Base-by-base conservation (phyloP, 148 eudicot species). In the Salicornia ramosissima region DNA sequence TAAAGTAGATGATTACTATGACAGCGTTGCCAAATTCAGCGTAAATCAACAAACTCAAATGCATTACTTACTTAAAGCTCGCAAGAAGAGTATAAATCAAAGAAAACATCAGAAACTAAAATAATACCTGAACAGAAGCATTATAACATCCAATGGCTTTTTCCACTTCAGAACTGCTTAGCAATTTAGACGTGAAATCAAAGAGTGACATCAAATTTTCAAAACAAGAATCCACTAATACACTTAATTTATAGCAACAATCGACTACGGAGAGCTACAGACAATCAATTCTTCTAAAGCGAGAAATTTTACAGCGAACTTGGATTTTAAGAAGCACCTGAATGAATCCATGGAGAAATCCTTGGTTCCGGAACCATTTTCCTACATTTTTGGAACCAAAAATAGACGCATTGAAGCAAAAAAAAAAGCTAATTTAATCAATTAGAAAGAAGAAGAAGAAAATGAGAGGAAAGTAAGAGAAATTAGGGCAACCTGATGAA, bases 71-170 rank as follows among this genome's bases (percentile, higher is more conserved):
- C 10, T 42, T 42, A 42, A 3, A 42, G 13, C 10, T n/a, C n/a
- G 8, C 40, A 36, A 4, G 5, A 36, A 36, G 40, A 36, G 19
- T 19, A 46, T 11, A 46, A 15, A 46, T 14, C 16, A 58, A 30
- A 30, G 1, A 42, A 47, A 6, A 65, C 13, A 39, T 0, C 33
- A 46, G 30, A 31, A 29, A 61, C 42, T 50, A 49, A 4, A 36
- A 8, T 10, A 45, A 61, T 82, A 93, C 98, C 98, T 93, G 98
- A 74, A 87, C 75, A 33, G 96, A 83, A 72, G 98, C 86, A 76
- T 78, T 73, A 69, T 90, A 90, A 79, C 87, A 90, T 49, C 95
- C 92, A 59, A 93, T 84, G 15, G 96, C 84, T 70, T 83, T 86
- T 46, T 84, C 90, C 55, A 68, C 52, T 63, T 77, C 90, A 34